A percentile compares a stretch with the other conserved stretches of the same genome.
Conservation (phyloP, 2,329 filamentous ascomycete genomes). For the Colletotrichum tropicicola region DNA sequence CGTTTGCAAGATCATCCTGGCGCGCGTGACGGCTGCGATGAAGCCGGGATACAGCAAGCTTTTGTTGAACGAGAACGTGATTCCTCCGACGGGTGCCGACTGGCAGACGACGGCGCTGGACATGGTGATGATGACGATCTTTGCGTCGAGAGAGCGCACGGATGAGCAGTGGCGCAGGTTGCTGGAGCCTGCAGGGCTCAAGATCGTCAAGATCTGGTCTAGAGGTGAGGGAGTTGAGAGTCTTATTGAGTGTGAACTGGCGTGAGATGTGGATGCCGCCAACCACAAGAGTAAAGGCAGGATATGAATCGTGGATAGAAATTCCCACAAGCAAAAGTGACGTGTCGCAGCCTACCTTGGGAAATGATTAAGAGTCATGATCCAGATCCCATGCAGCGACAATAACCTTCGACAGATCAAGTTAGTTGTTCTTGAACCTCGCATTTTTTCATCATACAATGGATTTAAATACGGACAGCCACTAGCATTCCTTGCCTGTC, state of each 20-base stretch:
- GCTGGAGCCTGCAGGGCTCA: slow-evolving; percentile 15
- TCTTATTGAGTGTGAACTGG: slow-evolving; percentile 14
- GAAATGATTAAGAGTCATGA: too few relatives aligned
- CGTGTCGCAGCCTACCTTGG: too few relatives aligned
- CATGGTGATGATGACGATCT: slow-evolving; percentile 32
- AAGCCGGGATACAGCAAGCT: slow-evolving; percentile 27
- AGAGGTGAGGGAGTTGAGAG: slow-evolving; percentile 11
- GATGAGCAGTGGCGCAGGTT: slow-evolving; percentile 30
- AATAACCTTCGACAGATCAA: too few relatives aligned
- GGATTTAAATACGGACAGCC: too few relatives aligned
- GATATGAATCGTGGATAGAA: too few relatives aligned
- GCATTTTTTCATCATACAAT: too few relatives aligned
- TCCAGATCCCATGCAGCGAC: too few relatives aligned
- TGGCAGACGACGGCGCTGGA: slow-evolving; percentile 26
- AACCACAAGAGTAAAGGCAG: too few relatives aligned
- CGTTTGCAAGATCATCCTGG: slow-evolving; percentile 29
- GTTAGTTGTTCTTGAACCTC: too few relatives aligned
- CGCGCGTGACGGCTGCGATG: slow-evolving; percentile 29
- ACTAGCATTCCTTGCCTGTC: too few relatives aligned
- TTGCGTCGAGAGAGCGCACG: slow-evolving; percentile 30
- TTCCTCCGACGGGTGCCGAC: slow-evolving; percentile 22
- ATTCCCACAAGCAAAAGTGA: too few relatives aligned
- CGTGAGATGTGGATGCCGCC: neutral
- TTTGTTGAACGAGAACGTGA: slow-evolving; percentile 30
- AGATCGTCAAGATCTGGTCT: slow-evolving; percentile 13